phyloP scores from a whole-genome alignment of 345 rosid species.

The Sapria himalayana region DNA sequence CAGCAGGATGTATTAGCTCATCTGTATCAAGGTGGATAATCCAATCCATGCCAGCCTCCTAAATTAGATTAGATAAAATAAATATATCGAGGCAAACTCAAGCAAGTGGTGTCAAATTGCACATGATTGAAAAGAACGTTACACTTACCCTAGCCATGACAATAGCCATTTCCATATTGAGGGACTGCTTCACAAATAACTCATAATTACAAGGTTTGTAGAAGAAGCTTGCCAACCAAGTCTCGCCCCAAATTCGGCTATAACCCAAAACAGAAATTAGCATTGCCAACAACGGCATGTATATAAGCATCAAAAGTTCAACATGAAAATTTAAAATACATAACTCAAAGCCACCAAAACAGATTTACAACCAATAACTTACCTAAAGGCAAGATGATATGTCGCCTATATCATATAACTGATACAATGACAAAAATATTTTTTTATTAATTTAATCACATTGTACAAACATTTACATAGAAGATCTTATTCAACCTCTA shows the following conservation, averaged over 20 bases:
- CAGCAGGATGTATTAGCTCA: slow-evolving; percentile 73
- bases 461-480: too few relatives aligned
- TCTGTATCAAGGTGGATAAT: slow-evolving; percentile 92
- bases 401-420: too few relatives aligned
- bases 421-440: too few relatives aligned
- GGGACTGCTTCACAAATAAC: slow-evolving; percentile 87
- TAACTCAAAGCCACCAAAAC: too few relatives aligned
- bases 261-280: slow-evolving; percentile 7
- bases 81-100: slow-evolving; percentile 1
- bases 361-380: too few relatives aligned
- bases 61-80: slow-evolving; percentile 10
- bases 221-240: slow-evolving; percentile 84
- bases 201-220: slow-evolving; percentile 90
- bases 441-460: too few relatives aligned
- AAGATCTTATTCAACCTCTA: too few relatives aligned
- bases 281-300: too few relatives aligned
- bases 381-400: too few relatives aligned
- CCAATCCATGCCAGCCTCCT: slow-evolving; percentile 85
- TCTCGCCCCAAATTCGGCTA: slow-evolving; percentile 96
- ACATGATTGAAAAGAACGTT: neutral
- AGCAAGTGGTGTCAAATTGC: neutral
- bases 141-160: slow-evolving; percentile 79
- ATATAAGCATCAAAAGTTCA: too few relatives aligned
- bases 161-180: slow-evolving; percentile 97
- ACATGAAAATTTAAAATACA: too few relatives aligned